These are phyloP conservation scores for Cardamine resedifolia DNA, from an alignment of 345 rosid species.

Conservation along the genomic window DNA sequence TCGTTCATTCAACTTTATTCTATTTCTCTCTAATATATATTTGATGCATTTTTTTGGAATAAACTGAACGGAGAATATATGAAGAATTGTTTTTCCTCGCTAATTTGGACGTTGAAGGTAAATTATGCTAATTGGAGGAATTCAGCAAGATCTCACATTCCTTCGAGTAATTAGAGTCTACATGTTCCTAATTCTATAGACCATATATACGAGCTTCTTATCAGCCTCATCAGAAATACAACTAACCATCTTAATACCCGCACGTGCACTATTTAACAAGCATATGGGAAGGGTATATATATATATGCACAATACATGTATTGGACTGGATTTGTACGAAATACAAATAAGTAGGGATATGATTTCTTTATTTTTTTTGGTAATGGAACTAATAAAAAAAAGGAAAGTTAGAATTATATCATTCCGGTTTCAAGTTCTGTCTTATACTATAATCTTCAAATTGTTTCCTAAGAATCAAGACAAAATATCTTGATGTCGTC, in stretches of 20 bases:
- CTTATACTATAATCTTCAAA: slow-evolving; percentile 4
- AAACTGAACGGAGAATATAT: background rate
- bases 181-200: background rate
- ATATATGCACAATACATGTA: background rate
- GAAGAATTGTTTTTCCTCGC: background rate
- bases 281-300: background rate
- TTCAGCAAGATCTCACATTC: slow-evolving; percentile 4
- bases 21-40: background rate
- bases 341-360: background rate
- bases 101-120: background rate
- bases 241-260: slow-evolving; percentile 13
- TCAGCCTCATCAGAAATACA: background rate
- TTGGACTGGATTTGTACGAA: background rate
- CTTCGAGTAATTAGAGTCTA: background rate
- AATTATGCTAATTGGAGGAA: background rate
- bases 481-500: background rate
- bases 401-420: background rate
- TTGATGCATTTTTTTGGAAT: background rate
- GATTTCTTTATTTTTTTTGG: background rate
- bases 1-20: background rate
- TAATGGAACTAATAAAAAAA: background rate
- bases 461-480: background rate
- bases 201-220: background rate
- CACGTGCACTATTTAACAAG: slow-evolving; percentile 27
- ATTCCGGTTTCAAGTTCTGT: background rate